phyloP scores from a whole-genome alignment of 441 rosid species.

The Sinapis alba region DNA sequence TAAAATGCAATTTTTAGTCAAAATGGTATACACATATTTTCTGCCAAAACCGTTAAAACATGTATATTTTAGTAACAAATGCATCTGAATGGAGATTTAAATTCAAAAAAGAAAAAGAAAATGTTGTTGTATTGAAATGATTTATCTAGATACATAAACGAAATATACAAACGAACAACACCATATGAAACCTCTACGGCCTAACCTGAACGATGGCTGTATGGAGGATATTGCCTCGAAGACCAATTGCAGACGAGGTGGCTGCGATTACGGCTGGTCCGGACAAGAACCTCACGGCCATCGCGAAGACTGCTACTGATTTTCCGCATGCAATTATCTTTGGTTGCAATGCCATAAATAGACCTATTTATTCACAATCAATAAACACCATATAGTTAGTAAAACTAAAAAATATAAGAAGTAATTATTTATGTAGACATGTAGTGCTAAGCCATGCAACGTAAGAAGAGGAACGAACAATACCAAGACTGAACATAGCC shows the following conservation, averaged over 20 bases:
- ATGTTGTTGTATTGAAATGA: too few relatives aligned
- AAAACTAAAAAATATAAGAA: neutral
- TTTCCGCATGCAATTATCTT: conserved; percentile 86
- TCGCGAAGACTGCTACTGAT: conserved; percentile 82
- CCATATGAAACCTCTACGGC: too few relatives aligned
- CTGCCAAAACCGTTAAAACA: too few relatives aligned
- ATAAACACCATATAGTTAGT: neutral
- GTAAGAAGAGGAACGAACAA: conserved; percentile 17
- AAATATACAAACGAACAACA: too few relatives aligned
- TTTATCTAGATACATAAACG: too few relatives aligned
- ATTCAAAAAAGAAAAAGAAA: too few relatives aligned
- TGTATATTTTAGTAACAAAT: too few relatives aligned
- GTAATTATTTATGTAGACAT: neutral
- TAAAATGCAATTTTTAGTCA: too few relatives aligned
- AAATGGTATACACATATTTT: too few relatives aligned
- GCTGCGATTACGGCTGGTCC: conserved; percentile 97
- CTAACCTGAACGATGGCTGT: conserved; percentile 91
- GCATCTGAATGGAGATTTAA: too few relatives aligned
- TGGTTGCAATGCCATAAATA: conserved; percentile 93
- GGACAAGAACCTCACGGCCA: conserved; percentile 89
- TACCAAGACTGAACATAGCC: conserved; percentile 96
- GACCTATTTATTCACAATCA: conserved; percentile 44
- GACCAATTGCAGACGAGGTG: conserved; percentile 80
- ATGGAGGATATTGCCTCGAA: conserved; percentile 79
- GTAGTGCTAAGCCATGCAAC: neutral